Percentiles rank a stretch among this genome's conserved stretches.
phyloP scores from a whole-genome alignment of 805 yeast genomes.

The Yarrowia sp. region DNA sequence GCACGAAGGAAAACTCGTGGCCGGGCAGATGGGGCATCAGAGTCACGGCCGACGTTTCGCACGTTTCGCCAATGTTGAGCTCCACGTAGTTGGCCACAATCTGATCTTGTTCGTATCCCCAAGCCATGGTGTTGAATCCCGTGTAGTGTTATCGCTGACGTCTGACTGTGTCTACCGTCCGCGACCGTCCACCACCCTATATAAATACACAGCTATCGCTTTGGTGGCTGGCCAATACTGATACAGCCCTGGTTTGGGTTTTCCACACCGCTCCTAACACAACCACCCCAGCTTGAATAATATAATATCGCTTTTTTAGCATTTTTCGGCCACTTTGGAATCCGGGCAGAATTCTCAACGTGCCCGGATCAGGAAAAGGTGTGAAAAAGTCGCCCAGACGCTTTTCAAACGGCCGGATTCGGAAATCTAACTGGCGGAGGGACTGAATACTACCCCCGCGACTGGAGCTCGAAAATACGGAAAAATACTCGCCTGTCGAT shows the following conservation, averaged over 20 bases:
- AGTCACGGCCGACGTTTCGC: conserved; percentile 28
- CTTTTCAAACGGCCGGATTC: background rate
- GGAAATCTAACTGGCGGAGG: background rate
- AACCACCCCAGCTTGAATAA: conserved; percentile 9
- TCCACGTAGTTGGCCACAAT: conserved; percentile 33
- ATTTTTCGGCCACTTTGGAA: background rate
- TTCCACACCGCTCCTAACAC: background rate
- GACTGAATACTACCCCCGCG: no score
- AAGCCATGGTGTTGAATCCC: background rate
- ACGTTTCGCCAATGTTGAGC: conserved; percentile 30
- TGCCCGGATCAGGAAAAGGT: conserved; percentile 8
- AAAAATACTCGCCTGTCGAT: background rate
- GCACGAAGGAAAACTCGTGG: conserved; percentile 15
- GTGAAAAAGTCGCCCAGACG: background rate
- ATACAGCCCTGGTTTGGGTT: conserved; percentile 31
- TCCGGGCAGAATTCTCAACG: background rate
- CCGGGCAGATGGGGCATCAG: conserved; percentile 33
- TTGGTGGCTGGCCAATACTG: conserved; percentile 21
- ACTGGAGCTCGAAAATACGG: background rate
- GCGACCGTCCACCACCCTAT: background rate
- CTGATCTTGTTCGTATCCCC: conserved; percentile 31
- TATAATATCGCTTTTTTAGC: conserved; percentile 23
- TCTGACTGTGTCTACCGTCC: background rate
- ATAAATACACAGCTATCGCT: background rate
- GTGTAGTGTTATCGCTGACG: background rate